Conservation (phyloP, 2,329 filamentous ascomycete species). For the Cryphonectria japonica region DNA sequence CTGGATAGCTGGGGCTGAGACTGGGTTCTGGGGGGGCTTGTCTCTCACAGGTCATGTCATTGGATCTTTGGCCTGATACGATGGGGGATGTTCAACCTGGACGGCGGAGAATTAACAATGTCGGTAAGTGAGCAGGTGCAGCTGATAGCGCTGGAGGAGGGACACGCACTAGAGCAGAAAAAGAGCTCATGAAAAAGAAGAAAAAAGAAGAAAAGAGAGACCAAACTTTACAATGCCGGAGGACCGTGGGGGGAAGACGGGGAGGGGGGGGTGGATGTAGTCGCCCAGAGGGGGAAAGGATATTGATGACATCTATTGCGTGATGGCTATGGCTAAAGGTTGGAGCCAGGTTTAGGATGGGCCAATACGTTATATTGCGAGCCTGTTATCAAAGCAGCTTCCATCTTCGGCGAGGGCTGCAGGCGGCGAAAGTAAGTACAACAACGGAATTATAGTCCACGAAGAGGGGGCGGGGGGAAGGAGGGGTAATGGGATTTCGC, state of each 20-base stretch:
- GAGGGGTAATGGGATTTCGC: neutral
- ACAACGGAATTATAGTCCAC: neutral
- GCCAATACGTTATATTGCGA: neutral
- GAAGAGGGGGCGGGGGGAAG: neutral
- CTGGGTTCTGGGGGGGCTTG: neutral
- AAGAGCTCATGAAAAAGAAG: neutral
- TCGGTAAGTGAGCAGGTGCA: neutral
- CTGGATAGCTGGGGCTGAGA: slow-evolving; percentile 6
- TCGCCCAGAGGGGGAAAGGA: neutral
- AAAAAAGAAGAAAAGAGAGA: neutral
- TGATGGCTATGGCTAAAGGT: neutral
- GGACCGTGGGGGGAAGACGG: neutral
- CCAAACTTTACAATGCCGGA: neutral
- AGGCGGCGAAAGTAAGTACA: neutral
- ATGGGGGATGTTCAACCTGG: neutral
- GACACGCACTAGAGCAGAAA: neutral
- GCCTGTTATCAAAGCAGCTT: slow-evolving; percentile 14
- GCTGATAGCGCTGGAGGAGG: neutral
- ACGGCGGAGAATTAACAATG: neutral
- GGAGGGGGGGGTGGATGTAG: neutral
- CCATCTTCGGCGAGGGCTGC: slow-evolving; percentile 13
- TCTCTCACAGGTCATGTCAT: slow-evolving; percentile 6
- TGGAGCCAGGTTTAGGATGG: neutral
- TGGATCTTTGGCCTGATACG: neutral
- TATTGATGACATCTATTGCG: neutral